A percentile compares a stretch with the other conserved stretches of the same genome.
Conservation (phyloP, 768 basidiomycete genomes). For the Mycena rosella region DNA sequence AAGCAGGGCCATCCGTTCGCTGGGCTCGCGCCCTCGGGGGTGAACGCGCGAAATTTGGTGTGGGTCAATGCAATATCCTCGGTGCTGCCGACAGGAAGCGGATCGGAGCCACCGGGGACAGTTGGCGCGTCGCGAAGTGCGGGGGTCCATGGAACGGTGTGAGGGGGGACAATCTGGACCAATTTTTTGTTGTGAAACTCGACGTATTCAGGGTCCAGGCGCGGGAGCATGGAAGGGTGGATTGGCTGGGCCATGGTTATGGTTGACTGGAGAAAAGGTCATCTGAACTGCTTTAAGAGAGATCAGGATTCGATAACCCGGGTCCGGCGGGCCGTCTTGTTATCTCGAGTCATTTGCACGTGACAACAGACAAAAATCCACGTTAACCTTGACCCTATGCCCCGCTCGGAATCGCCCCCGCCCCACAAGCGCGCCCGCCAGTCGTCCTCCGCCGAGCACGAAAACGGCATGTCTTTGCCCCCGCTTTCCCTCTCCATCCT, state of each 20-base stretch:
- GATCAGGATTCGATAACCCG: neutral
- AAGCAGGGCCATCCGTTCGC: conserved; percentile 76
- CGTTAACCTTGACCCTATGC: conserved; percentile 27
- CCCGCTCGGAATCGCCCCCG: conserved; percentile 46
- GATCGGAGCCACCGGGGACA: conserved; percentile 69
- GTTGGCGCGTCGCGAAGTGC: conserved; percentile 63
- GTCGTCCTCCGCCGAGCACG: conserved; percentile 28
- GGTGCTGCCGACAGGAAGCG: conserved; percentile 67
- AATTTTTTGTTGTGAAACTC: conserved; percentile 69
- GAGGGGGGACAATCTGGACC: conserved; percentile 59
- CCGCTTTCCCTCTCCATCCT: conserved; percentile 86
- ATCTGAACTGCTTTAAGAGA: neutral
- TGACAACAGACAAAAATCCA: neutral
- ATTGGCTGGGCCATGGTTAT: conserved; percentile 32
- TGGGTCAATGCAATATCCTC: conserved; percentile 66
- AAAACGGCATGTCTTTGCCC: conserved; percentile 57
- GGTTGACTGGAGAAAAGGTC: neutral
- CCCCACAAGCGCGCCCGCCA: conserved; percentile 48
- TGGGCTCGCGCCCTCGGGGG: conserved; percentile 66
- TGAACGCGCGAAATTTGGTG: conserved; percentile 72
- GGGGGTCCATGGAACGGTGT: conserved; percentile 74
- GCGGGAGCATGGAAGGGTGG: conserved; percentile 63
- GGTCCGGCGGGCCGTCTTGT: neutral
- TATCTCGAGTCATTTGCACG: neutral
- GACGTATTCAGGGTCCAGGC: conserved; percentile 76